phyloP scores from a whole-genome alignment of 768 basidiomycete species.

The Fomitopsis pulvina region DNA sequence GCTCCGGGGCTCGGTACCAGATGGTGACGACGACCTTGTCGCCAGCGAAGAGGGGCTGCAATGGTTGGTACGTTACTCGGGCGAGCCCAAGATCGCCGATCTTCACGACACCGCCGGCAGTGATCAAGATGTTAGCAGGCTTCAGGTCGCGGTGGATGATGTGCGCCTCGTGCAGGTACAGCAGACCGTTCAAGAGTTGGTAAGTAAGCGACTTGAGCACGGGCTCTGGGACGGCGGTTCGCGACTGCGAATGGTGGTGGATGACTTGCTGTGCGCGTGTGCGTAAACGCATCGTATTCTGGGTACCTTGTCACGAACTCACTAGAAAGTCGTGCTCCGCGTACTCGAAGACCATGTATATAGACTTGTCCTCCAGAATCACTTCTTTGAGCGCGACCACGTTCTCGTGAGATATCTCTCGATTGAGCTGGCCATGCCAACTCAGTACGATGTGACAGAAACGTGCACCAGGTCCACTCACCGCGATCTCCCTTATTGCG shows the following conservation, averaged over 20 bases:
- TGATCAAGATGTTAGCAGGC: constrained; percentile 97
- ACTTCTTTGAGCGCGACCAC: constrained; percentile 89
- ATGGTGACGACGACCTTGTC: constrained; percentile 99
- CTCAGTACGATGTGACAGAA: not conserved
- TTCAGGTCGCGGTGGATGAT: constrained; percentile 97
- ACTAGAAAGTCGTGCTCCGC: constrained; percentile 98
- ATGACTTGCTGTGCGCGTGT: constrained; percentile 78
- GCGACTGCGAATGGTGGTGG: constrained; percentile 92
- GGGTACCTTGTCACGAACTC: constrained; percentile 20
- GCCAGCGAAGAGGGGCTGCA: constrained; percentile 86
- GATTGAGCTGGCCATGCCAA: constrained; percentile 56
- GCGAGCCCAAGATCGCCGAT: constrained; percentile 98
- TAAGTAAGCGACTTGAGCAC: constrained; percentile 92
- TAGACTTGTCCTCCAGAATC: constrained; percentile 95
- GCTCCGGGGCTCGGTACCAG: constrained; percentile 97
- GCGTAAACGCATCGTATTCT: not conserved
- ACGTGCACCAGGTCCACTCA: constrained; percentile 22
- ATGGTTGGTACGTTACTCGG: constrained; percentile 81
- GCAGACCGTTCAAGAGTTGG: constrained; percentile 89
- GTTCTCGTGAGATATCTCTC: constrained; percentile 88
- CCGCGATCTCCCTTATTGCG: constrained; percentile 94
- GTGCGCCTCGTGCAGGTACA: constrained; percentile 92
- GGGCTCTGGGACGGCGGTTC: constrained; percentile 62
- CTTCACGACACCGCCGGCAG: constrained; percentile 81
- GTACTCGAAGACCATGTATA: constrained; percentile 99